Evolutionary conservation across 2,329 filamentous ascomycete genomes (phyloP).

Genomic region (Blumeria hordei): DNA sequence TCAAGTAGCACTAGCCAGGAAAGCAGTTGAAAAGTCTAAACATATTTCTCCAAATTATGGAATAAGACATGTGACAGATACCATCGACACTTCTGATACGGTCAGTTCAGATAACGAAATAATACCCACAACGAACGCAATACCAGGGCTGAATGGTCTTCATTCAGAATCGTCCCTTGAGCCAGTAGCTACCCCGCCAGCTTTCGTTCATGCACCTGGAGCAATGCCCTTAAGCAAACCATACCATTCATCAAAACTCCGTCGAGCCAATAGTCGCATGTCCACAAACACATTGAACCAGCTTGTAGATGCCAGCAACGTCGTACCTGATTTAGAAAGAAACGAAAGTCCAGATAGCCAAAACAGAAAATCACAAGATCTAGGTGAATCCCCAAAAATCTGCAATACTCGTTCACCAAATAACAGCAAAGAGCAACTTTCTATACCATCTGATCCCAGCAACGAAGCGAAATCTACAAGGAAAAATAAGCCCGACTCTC

Average conservation of each 20-base stretch:
- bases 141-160: conserved; percentile 29
- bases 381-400: no score
- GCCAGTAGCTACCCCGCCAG: conserved; percentile 55
- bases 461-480: no score
- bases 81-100: conserved; percentile 25
- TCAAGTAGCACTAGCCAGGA: neutral
- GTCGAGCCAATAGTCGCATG: conserved; percentile 61
- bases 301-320: conserved; percentile 43
- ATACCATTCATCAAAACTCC: conserved; percentile 51
- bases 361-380: neutral
- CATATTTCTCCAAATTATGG: conserved; percentile 11
- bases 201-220: conserved; percentile 52
- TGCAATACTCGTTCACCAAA: no score
- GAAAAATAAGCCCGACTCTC: no score
- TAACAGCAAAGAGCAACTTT: no score
- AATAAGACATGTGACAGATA: conserved; percentile 20
- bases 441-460: no score
- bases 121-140: conserved; percentile 17
- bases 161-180: conserved; percentile 35
- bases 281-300: conserved; percentile 63
- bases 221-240: conserved; percentile 45
- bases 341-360: conserved; percentile 7
- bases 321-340: conserved; percentile 19
- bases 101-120: conserved; percentile 33
- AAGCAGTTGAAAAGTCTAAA: conserved; percentile 6